Base-by-base conservation (phyloP, 495 filamentous ascomycete genomes). In the Sordaria brevicollis region DNA sequence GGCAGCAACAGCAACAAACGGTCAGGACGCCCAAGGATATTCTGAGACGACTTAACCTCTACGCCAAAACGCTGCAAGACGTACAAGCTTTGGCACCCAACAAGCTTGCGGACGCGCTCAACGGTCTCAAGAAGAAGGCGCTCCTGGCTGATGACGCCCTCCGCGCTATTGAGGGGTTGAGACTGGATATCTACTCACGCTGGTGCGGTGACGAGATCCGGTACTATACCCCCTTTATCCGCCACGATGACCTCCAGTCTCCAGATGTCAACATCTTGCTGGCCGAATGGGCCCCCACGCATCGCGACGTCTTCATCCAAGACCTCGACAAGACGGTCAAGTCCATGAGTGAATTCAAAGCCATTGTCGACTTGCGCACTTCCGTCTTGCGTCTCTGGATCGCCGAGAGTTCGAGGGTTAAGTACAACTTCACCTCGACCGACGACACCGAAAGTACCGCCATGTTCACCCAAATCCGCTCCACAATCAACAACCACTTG, bases 191-290 rank as follows among this genome's bases (percentile, higher is more conserved):
- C 37, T 88, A 94, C 72, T 89, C 88, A 67, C 84, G 86, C 41
- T 97, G 92, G 92, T 89, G 96, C 39, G 86, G 91, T 6, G 88
- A 93, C 13, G 93, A 96, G 66, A 90, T 97, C 35, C 86, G 85
- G 35, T 91, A 90, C 66, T 98, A 96, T 79, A 96, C 89, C 0
- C 96, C 95, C 0, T 97, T 93, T 82, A 91, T 97, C 65, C 89
- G 93, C 35, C 86, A 96, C 72, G 93, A 94, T 69, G 92, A 96
- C 71, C 77, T 96, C 34, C 86, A 88, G 31, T 86, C 85, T 31
- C 72, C 81, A 19, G 86, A 93, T 69, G 89, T 89, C 0, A 83
- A 86, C 34, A 86, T 89, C 65, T 85, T 87, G 66, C 86, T 95
- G 25, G 86, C 85, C 39, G 79, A 81, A 43, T 99, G 95, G 96